Percentiles rank a stretch among this genome's conserved stretches.
Evolutionary conservation across 2,329 filamentous ascomycete genomes (phyloP).

Genomic region (Nectriaceae sp.): DNA sequence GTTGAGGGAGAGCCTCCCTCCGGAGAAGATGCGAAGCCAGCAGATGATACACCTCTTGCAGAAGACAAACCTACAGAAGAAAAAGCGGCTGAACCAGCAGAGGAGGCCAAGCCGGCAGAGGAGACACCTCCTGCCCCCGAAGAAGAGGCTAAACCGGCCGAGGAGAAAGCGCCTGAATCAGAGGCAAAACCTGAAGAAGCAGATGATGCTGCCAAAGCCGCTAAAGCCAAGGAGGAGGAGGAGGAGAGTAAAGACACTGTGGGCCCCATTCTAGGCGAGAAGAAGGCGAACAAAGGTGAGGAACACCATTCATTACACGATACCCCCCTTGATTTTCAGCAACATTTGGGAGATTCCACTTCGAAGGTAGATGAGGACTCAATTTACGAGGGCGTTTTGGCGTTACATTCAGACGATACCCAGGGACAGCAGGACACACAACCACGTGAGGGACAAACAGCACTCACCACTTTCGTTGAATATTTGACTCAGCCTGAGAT

Average conservation of each 20-base stretch:
- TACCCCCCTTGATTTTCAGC: constrained; percentile 39
- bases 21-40: constrained; percentile 1
- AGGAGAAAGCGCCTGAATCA: constrained; percentile 16
- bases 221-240: constrained; percentile 30
- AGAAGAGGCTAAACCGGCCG: constrained; percentile 20
- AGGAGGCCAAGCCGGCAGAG: constrained; percentile 3
- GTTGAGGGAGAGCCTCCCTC: not conserved
- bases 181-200: constrained; percentile 11
- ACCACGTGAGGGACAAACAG: constrained; percentile 23
- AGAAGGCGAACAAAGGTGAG: constrained; percentile 48
- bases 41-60: not conserved
- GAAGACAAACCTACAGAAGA: constrained; percentile 21
- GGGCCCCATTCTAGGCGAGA: constrained; percentile 39
- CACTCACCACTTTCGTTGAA: constrained; percentile 21
- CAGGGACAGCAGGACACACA: constrained; percentile 21
- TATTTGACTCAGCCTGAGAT: constrained; percentile 11
- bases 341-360: constrained; percentile 30
- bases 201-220: constrained; percentile 13
- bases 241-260: constrained; percentile 44
- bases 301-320: constrained; percentile 38
- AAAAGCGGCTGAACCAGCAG: constrained; percentile 14
- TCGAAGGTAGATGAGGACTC: constrained; percentile 26
- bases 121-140: constrained; percentile 16
- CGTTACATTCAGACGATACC: constrained; percentile 30
- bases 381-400: constrained; percentile 28